Base-by-base conservation (phyloP, 2,329 filamentous ascomycete species). In the Endothia cerciana region DNA sequence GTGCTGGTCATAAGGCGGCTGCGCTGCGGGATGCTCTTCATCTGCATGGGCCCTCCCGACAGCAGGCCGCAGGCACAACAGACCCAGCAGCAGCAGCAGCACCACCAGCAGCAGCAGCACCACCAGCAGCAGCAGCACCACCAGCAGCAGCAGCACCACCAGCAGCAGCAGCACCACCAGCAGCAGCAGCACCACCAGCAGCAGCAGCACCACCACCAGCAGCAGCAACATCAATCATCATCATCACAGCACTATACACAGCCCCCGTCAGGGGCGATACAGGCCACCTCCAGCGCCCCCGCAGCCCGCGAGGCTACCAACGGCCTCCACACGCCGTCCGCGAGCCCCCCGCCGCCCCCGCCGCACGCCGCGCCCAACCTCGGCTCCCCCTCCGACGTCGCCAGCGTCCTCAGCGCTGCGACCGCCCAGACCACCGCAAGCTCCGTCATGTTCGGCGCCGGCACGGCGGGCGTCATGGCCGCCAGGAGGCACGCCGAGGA, bases 1-100 rank as follows among this genome's bases (percentile, higher is more conserved):
- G 83, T 88, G 38, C 82, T 90, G 70, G 82, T 89, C 25, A 85
- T 90, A 64, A 80, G 86, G 13, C 79, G 80, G 1, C 77, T 90
- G 40, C 79, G 78, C 49, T 89, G 86, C 74, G 86, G 86, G 22
- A 79, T 90, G 56, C 78, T 90, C 45, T 87, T 90, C 69, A 84
- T 89, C 57, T 87, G 85, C 70, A 81, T 89, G 49, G 87, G 86
- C 40, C 60, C 64, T 22, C n/a, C 57, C 4, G 55, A 58, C 53
- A 69, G 66, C 45, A n/a, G 71, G 72, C 41, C 60, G 66, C 40
- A 45, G 61, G 45, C 61, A 60, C 63, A 58, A 19, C 49, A 41
- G 45, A 59, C 57, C 36, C 51, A 47, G 51, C 63, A 57, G 56
- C 53, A 58, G 33, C 66, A 62, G 22, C 58, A 61, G 28, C 60